A percentile compares a stretch with the other conserved stretches of the same genome.
These are phyloP conservation scores for Sporothrix curviconia DNA, from an alignment of 2,329 filamentous ascomycete genomes.

Conservation along the genomic window DNA sequence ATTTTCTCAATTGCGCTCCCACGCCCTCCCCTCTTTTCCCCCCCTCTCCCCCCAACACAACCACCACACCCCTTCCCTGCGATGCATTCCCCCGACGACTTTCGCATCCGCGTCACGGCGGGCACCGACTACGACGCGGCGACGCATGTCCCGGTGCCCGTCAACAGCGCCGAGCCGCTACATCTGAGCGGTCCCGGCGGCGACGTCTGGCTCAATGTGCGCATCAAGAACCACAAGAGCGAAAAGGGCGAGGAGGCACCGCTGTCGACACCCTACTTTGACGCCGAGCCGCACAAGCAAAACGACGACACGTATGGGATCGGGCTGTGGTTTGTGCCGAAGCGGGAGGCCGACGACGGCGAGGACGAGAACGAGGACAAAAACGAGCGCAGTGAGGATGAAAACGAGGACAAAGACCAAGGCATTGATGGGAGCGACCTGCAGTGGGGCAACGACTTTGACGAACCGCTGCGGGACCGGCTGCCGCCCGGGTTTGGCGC, in stretches of 20 bases:
- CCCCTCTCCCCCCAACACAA: background rate
- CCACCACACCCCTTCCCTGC: background rate
- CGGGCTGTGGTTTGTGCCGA: constrained; percentile 65
- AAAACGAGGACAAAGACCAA: background rate
- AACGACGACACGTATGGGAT: constrained; percentile 79
- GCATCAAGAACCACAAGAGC: constrained; percentile 61
- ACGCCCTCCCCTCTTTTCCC: background rate
- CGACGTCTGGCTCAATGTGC: constrained; percentile 63
- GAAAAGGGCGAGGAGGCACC: constrained; percentile 32
- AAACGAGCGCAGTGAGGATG: constrained; percentile 15
- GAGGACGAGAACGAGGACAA: constrained; percentile 12
- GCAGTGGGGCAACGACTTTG: constrained; percentile 94
- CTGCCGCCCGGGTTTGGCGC: constrained; percentile 81
- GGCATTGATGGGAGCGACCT: constrained; percentile 62
- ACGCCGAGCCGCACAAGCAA: constrained; percentile 56
- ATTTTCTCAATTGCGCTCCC: too few relatives aligned
- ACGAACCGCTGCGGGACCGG: constrained; percentile 77
- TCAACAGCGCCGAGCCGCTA: constrained; percentile 62
- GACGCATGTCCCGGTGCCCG: constrained; percentile 66
- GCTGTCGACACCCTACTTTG: constrained; percentile 79
- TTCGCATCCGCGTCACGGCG: constrained; percentile 74
- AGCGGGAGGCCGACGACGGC: constrained; percentile 17
- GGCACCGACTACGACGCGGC: constrained; percentile 66
- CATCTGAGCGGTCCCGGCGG: constrained; percentile 58
- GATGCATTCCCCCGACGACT: constrained; percentile 44